phyloP scores from a whole-genome alignment of 2,329 filamentous ascomycete species.

The Fusarium zealandicum region DNA sequence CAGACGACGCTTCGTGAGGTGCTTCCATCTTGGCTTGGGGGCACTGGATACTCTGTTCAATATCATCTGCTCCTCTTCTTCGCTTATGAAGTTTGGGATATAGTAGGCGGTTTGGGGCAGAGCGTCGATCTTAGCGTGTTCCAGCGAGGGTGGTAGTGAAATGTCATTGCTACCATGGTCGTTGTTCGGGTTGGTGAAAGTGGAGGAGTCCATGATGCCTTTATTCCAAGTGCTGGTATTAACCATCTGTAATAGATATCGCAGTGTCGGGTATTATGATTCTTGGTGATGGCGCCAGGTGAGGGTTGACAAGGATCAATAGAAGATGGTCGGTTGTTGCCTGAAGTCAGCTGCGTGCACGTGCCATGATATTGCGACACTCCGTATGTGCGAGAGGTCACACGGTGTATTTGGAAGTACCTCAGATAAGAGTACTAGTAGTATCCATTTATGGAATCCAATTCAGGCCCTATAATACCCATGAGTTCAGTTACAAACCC shows the following conservation, averaged over 20 bases:
- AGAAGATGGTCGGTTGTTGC: conserved; percentile 11
- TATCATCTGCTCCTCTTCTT: conserved; percentile 74
- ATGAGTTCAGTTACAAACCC: too few species aligned
- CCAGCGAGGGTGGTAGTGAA: conserved; percentile 57
- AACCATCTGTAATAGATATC: conserved; percentile 7
- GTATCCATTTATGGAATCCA: too few species aligned
- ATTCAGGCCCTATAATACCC: too few species aligned
- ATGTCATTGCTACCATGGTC: conserved; percentile 19
- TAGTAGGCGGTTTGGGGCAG: conserved; percentile 79
- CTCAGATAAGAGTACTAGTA: too few species aligned
- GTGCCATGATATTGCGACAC: neutral
- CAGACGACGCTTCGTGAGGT: conserved; percentile 85
- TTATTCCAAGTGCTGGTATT: neutral
- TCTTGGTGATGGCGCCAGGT: conserved; percentile 19
- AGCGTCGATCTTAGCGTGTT: conserved; percentile 57
- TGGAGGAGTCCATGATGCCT: conserved; percentile 23
- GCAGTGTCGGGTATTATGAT: conserved; percentile 4
- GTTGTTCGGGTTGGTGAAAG: neutral
- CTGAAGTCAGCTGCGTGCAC: conserved; percentile 13
- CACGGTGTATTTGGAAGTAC: too few species aligned
- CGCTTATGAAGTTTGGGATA: conserved; percentile 82
- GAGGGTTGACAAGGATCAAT: conserved; percentile 28
- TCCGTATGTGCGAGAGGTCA: too few species aligned
- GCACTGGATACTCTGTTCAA: conserved; percentile 74
- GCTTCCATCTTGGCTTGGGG: conserved; percentile 82